phyloP scores from a whole-genome alignment of 306 rosid species.

The Vigna mungo region DNA sequence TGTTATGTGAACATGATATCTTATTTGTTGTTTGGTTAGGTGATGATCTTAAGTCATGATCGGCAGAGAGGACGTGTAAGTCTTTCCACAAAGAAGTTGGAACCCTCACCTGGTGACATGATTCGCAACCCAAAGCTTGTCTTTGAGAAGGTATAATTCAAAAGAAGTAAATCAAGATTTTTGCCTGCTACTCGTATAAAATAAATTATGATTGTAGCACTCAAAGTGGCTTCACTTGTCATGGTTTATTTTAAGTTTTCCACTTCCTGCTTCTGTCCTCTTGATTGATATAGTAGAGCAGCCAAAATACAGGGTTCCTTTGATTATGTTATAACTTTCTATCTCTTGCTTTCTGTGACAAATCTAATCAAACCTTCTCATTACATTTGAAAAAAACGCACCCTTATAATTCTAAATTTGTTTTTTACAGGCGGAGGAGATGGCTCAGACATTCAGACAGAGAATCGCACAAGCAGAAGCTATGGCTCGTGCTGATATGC shows the following conservation, averaged over 20 bases:
- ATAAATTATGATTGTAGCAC: constrained; percentile 31
- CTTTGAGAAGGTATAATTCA: constrained; percentile 85
- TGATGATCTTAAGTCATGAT: constrained; percentile 96
- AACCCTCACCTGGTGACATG: constrained; percentile 99
- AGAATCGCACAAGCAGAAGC: constrained; percentile 99
- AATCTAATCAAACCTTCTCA: constrained; percentile 13
- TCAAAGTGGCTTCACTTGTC: background rate
- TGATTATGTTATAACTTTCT: constrained; percentile 16
- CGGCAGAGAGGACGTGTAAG: constrained; percentile 94
- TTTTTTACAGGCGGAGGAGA: constrained; percentile 87
- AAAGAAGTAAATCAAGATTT: constrained; percentile 33
- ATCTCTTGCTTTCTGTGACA: constrained; percentile 8
- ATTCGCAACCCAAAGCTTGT: constrained; percentile 95
- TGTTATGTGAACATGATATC: constrained; percentile 19
- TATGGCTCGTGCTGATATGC: constrained; percentile 98
- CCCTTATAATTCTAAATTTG: constrained; percentile 40
- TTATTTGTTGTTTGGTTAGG: constrained; percentile 60
- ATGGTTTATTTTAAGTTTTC: constrained; percentile 34
- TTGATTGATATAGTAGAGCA: constrained; percentile 28
- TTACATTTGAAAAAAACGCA: constrained; percentile 27
- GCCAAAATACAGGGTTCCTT: constrained; percentile 6
- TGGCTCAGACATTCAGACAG: constrained; percentile 96
- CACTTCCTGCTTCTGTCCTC: constrained; percentile 11
- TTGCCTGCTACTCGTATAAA: background rate
- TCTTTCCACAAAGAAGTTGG: constrained; percentile 95